A percentile compares a stretch with the other conserved stretches of the same genome.
phyloP scores from a whole-genome alignment of 1,139 yeast species.

The Pichia sp. region DNA sequence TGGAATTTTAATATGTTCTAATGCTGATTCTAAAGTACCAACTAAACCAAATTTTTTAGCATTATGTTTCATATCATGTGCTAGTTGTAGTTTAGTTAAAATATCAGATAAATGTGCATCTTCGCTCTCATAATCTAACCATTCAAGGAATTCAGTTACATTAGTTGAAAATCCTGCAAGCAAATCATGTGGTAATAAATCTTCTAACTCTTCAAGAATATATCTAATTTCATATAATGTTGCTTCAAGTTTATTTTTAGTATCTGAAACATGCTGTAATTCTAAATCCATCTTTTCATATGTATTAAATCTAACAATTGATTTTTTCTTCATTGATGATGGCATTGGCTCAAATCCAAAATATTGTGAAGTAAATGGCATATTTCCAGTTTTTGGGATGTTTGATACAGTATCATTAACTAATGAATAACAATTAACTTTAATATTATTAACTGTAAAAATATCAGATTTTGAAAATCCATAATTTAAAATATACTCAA shows the following conservation, averaged over 20 bases:
- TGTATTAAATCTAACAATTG: slow-evolving; percentile 21
- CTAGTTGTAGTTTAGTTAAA: slow-evolving; percentile 22
- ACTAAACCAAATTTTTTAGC: slow-evolving; percentile 38
- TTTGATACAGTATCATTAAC: slow-evolving; percentile 5
- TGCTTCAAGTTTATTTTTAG: slow-evolving; percentile 52
- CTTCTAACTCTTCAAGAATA: slow-evolving; percentile 43
- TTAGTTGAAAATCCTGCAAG: slow-evolving; percentile 33
- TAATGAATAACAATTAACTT: slow-evolving; percentile 21
- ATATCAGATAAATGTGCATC: slow-evolving; percentile 33
- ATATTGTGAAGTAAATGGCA: slow-evolving; percentile 29
- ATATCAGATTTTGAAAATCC: slow-evolving; percentile 45
- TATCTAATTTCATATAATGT: slow-evolving; percentile 52
- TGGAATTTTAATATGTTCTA: slow-evolving; percentile 1
- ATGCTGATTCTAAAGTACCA: not conserved
- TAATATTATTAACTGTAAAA: slow-evolving; percentile 39
- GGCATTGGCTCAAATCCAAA: slow-evolving; percentile 43
- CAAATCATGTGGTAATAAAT: slow-evolving; percentile 32
- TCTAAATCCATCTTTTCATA: slow-evolving; percentile 38
- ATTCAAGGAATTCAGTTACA: slow-evolving; percentile 54
- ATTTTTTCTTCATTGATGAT: slow-evolving; percentile 34
- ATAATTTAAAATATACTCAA: slow-evolving; percentile 41
- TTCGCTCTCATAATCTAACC: slow-evolving; percentile 76
- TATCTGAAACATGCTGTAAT: slow-evolving; percentile 41
- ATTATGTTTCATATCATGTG: slow-evolving; percentile 25
- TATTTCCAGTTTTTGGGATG: slow-evolving; percentile 5